Base-by-base conservation (phyloP, 2,329 filamentous ascomycete species). In the Xylariaceae sp. region DNA sequence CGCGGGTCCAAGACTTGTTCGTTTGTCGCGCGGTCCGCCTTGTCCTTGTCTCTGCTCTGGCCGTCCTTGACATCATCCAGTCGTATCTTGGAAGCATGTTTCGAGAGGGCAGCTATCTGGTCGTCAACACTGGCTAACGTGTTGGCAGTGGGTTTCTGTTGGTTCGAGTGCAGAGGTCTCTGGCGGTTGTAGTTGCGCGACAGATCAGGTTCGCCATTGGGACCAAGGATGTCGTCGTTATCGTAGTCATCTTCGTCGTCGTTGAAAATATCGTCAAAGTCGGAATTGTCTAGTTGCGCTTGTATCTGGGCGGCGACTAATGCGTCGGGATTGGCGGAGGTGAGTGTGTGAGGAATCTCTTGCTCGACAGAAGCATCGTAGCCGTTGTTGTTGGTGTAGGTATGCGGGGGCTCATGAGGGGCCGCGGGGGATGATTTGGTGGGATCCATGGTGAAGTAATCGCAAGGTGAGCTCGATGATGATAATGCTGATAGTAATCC, bases 1-100 rank as follows among this genome's bases (percentile, higher is more conserved):
- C 92, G 84, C 64, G 92, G 90, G 75, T 99, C 94, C 62, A 99
- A 79, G 53, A 99, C 94, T 74, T 97, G 91, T 73, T 99, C 94
- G 67, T 86, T 91, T 11, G 94, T 99, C 55, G 94, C 93, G 60
- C 94, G 86, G 73, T 99, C 93, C 57, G 89, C 88, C 80, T 94
- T 95, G 75, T 97, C 92, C 74, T 90, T 91, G 60, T 86, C 85
- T 56, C 82, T 80, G 42, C 76, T 77, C 59, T 82, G 78, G 18
- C 71, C 72, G 39, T 79, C 76, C 72, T 82, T 84, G 64, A 83
- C 82, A 61, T 78, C 83, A 70, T 92, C 89, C 35, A 97, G 82
- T 54, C 88, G 85, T 66, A 97, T 89, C 77, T 96, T 96, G 61
- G 83, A 83, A 0, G 92, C 92, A 78, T 97, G 90, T 66, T 88